Conservation (phyloP, 495 filamentous ascomycete genomes). For the Tetracladium marchalianum region DNA sequence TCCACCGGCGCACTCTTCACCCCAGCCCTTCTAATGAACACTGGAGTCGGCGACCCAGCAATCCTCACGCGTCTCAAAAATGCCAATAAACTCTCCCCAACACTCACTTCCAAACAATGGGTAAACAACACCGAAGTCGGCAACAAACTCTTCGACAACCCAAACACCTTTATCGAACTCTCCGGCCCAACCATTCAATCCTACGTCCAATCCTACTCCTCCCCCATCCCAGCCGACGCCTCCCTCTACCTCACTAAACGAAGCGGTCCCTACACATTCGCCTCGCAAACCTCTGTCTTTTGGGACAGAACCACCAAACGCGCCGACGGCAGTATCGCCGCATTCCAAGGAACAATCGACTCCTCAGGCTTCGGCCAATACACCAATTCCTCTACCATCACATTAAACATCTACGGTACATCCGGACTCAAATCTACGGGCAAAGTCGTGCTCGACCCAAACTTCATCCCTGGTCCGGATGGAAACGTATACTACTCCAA, state of each 20-base stretch:
- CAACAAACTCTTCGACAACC: conserved; percentile 32
- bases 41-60: conserved; percentile 32
- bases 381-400: conserved; percentile 25
- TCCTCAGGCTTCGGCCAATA: conserved; percentile 25
- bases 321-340: conserved; percentile 22
- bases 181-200: conserved; percentile 22
- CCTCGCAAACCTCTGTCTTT: conserved; percentile 29
- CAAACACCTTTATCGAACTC: conserved; percentile 35
- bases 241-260: conserved; percentile 24
- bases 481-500: conserved; percentile 26
- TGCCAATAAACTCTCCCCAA: conserved; percentile 12
- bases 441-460: conserved; percentile 24
- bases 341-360: conserved; percentile 31
- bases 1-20: conserved; percentile 44
- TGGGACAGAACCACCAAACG: conserved; percentile 25
- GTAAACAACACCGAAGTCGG: conserved; percentile 28
- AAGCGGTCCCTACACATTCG: conserved; percentile 29
- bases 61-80: conserved; percentile 16
- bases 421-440: conserved; percentile 29
- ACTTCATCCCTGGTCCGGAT: conserved; percentile 24
- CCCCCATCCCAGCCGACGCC: conserved; percentile 22
- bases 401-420: conserved; percentile 33
- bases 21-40: conserved; percentile 48
- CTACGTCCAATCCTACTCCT: conserved; percentile 26
- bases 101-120: conserved; percentile 19